Conservation (phyloP, 805 yeast species). For the Ogataea philodendri region DNA sequence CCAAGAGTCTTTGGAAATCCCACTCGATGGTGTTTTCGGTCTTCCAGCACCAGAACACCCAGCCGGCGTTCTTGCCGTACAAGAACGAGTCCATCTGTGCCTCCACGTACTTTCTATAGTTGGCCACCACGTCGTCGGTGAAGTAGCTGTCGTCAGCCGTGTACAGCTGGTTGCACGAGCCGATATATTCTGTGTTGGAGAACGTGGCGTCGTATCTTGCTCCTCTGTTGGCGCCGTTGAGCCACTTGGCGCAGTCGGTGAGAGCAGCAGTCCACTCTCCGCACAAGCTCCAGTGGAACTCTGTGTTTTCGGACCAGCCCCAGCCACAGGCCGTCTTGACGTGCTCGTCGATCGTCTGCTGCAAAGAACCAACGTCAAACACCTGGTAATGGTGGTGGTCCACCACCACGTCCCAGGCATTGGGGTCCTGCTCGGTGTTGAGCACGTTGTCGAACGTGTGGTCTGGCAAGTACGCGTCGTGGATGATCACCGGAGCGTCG, state of each 20-base stretch:
- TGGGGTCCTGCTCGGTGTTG: conserved; percentile 34
- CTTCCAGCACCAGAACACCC: conserved; percentile 95
- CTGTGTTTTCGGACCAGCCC: conserved; percentile 40
- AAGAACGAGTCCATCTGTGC: conserved; percentile 83
- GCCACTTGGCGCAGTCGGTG: conserved; percentile 87
- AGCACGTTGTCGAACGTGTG: conserved; percentile 64
- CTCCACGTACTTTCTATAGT: conserved; percentile 72
- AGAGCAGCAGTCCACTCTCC: conserved; percentile 94
- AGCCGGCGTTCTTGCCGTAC: conserved; percentile 60
- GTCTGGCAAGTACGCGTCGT: conserved; percentile 69
- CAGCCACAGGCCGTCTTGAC: conserved; percentile 52
- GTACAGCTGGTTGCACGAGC: conserved; percentile 60
- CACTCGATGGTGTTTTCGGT: conserved; percentile 82
- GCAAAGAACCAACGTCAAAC: conserved; percentile 62
- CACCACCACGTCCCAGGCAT: conserved; percentile 59
- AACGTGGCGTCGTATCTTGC: conserved; percentile 74
- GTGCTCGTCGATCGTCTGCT: conserved; percentile 59
- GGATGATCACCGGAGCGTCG: conserved; percentile 50
- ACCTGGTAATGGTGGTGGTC: conserved; percentile 94
- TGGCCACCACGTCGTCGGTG: conserved; percentile 53
- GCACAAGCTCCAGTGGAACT: conserved; percentile 69
- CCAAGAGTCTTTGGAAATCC: conserved; percentile 68
- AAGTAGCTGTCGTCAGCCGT: conserved; percentile 44
- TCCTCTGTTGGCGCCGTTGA: conserved; percentile 83
- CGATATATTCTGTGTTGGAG: conserved; percentile 41